Evolutionary conservation across 495 filamentous ascomycete genomes (phyloP), one percentile per base, ranked within the genome.

Genomic region (Penicillium macrosclerotiorum): DNA sequence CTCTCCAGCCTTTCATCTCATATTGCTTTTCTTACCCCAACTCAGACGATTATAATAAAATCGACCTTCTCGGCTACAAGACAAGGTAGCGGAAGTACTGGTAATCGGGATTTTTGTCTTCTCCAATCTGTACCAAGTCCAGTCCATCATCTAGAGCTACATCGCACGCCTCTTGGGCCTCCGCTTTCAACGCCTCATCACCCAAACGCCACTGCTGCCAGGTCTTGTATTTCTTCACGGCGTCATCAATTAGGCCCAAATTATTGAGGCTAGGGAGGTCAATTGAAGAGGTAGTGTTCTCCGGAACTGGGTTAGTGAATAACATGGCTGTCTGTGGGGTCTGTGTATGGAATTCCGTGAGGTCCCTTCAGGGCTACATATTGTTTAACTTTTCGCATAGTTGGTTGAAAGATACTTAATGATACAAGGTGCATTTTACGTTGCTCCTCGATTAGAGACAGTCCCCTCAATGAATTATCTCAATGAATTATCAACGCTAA

Each of bases 131-230:
- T n/a, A 9, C 32, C n/a, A 38, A 14, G 18, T 46, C 33, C 12
- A 46, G 43, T 22, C 43, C 25, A 46, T 46, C 33, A 37, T 38
- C 43, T 31, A 46, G 14, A 25, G 43, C 34, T 43, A 43, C 40
- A 3, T 43, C 41, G 41, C 29, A 43, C 11, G 29, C 41, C 41
- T 43, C 25, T 43, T 19, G 33, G 29, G 34, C 19, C 16, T 43
- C 29, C 6, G 41, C 41, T 34, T 43, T 43, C n/a, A 43, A 43
- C 36, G 12, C 13, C 42, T 45, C 22, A 27, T 45, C 42, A 36
- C 32, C 9, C 32, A 45, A 26, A 32, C 35, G 22, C 8, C 35
- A 41, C 30, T 48, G 22, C 11, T 37, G 20, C 42, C 31, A 36
- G 20, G 19, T 45, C 26, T 23, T 36, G 22, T 45, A 45, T 36